Evolutionary conservation across 768 basidiomycete species (phyloP).

Genomic region (Rhodotorula diobovata): DNA sequence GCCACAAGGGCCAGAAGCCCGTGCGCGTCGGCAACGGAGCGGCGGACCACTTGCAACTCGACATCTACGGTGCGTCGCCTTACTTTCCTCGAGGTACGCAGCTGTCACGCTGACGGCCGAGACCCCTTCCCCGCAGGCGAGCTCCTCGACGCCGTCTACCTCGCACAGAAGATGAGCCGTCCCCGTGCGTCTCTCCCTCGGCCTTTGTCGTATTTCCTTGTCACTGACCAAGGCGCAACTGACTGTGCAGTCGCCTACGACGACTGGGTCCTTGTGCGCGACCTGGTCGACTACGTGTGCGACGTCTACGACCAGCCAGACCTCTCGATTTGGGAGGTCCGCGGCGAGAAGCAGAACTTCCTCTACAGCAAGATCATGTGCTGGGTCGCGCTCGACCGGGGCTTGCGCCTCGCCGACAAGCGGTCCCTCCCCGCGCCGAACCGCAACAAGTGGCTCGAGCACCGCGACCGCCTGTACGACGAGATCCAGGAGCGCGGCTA

Average conservation of each 20-base stretch:
- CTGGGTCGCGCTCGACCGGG: constrained; percentile 93
- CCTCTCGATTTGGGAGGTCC: constrained; percentile 81
- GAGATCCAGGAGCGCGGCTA: constrained; percentile 86
- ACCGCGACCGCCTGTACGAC: constrained; percentile 82
- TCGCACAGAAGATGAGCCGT: constrained; percentile 71
- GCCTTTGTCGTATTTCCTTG: too few relatives aligned
- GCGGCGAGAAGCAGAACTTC: constrained; percentile 54
- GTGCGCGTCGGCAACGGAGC: constrained; percentile 85
- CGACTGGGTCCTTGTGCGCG: constrained; percentile 48
- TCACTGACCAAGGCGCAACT: too few relatives aligned
- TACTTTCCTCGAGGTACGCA: not conserved
- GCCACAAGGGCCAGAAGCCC: constrained; percentile 48
- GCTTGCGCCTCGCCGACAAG: constrained; percentile 90
- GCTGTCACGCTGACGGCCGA: not conserved
- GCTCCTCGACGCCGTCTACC: constrained; percentile 93
- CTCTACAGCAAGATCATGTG: constrained; percentile 31
- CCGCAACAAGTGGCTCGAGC: constrained; percentile 61
- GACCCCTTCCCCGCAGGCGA: not conserved
- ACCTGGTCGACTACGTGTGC: constrained; percentile 53
- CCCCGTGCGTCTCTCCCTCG: constrained; percentile 34
- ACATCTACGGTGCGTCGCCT: constrained; percentile 65
- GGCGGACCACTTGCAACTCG: constrained; percentile 85
- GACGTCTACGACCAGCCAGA: constrained; percentile 69
- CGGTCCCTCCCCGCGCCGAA: constrained; percentile 67
- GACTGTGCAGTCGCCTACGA: constrained; percentile 31